Evolutionary conservation across 441 rosid species (phyloP).

Genomic region (Mallotus japonicus): DNA sequence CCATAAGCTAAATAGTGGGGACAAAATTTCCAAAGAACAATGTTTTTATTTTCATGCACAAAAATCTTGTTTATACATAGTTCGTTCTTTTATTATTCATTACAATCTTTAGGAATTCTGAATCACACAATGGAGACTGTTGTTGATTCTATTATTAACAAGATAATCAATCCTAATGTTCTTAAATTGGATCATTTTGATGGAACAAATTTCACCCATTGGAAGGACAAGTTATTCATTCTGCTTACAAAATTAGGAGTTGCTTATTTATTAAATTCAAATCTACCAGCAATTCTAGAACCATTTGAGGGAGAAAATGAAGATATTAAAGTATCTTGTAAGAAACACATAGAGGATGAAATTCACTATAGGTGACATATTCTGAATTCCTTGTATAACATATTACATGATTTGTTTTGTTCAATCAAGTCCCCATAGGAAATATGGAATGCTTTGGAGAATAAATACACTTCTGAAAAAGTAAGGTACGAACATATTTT

Average conservation of each 20-base stretch:
- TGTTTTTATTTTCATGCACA: no score
- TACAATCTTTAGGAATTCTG: no score
- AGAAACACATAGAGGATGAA: conserved; percentile 10
- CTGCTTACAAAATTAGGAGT: neutral
- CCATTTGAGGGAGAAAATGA: neutral
- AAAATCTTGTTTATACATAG: no score
- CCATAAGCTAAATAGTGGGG: no score
- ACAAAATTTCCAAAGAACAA: no score
- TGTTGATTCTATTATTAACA: no score
- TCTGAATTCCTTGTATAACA: neutral
- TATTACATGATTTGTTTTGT: neutral
- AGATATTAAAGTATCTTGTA: neutral
- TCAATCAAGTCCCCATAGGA: neutral
- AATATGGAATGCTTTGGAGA: neutral
- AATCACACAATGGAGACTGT: no score
- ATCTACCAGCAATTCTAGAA: neutral
- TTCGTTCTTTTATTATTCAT: no score
- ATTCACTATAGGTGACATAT: neutral
- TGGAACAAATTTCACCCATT: conserved; percentile 6
- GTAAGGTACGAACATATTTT: neutral
- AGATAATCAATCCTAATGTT: neutral
- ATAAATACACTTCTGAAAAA: neutral
- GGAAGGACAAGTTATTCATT: neutral
- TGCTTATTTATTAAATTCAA: neutral
- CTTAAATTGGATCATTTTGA: neutral